Evolutionary conservation across 768 basidiomycete species (phyloP).

Genomic region (Macrolepiota fuliginosa): DNA sequence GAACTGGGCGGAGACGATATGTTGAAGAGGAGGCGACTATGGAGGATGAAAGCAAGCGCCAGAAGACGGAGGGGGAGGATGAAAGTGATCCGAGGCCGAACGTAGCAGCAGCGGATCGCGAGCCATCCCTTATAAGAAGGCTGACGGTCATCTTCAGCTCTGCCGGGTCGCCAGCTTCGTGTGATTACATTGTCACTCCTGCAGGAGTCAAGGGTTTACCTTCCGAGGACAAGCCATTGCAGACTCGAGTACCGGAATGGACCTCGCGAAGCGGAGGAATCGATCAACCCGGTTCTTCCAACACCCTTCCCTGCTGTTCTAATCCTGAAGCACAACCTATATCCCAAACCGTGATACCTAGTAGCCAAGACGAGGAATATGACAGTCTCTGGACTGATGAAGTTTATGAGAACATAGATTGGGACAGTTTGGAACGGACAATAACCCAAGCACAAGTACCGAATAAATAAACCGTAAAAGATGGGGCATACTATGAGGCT

Average conservation of each 20-base stretch:
- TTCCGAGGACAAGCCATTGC: conserved; percentile 7
- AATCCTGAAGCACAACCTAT: conserved; percentile 5
- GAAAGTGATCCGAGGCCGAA: neutral
- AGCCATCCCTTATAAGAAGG: conserved; percentile 59
- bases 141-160: conserved; percentile 79
- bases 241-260: neutral
- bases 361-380: conserved; percentile 24
- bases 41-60: conserved; percentile 22
- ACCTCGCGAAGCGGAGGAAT: neutral
- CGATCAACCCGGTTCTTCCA: neutral
- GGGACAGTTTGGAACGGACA: conserved; percentile 24
- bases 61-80: conserved; percentile 11
- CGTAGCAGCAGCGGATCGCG: conserved; percentile 29
- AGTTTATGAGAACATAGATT: conserved; percentile 36
- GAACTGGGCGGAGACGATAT: conserved; percentile 68
- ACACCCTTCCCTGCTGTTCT: neutral
- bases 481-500: neutral
- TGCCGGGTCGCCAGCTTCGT: conserved; percentile 48
- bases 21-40: conserved; percentile 34
- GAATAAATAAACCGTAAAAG: neutral
- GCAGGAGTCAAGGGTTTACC: conserved; percentile 45
- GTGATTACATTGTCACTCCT: conserved; percentile 74
- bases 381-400: conserved; percentile 49
- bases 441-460: conserved; percentile 18
- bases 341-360: conserved; percentile 4